These are phyloP conservation scores for Groenewaldozyma auringiensis DNA, from an alignment of 1,139 yeast species.

Conservation along the genomic window DNA sequence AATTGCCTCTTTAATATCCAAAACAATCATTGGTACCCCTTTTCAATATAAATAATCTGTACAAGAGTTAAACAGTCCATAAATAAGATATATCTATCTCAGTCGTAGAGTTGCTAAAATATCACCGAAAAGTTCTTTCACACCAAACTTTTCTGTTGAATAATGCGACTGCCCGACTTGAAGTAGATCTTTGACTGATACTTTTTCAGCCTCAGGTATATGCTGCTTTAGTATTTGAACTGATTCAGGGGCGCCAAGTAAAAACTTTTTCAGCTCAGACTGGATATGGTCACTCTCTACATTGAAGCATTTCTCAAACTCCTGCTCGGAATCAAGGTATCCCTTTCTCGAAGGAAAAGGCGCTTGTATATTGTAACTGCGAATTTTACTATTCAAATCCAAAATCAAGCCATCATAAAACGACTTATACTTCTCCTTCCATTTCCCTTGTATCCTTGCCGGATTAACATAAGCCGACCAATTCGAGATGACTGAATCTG, in stretches of 20 bases:
- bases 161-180: neutral
- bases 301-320: constrained; percentile 31
- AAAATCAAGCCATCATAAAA: constrained; percentile 42
- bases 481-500: constrained; percentile 12
- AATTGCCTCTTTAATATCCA: no score
- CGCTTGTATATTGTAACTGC: constrained; percentile 74
- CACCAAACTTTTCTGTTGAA: neutral
- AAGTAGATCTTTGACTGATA: neutral
- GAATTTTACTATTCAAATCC: constrained; percentile 48
- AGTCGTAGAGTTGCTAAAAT: neutral
- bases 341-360: constrained; percentile 69
- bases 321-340: constrained; percentile 48
- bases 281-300: constrained; percentile 11
- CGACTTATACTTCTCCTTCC: constrained; percentile 35
- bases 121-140: neutral
- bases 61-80: no score
- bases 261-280: constrained; percentile 13
- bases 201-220: neutral
- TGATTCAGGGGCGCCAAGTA: constrained; percentile 1
- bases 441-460: constrained; percentile 19
- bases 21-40: no score
- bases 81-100: neutral
- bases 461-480: neutral
- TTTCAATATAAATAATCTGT: no score
- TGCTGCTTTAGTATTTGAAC: neutral